Evolutionary conservation across 306 rosid genomes (phyloP).

Genomic region (Citrullus colocynthis): DNA sequence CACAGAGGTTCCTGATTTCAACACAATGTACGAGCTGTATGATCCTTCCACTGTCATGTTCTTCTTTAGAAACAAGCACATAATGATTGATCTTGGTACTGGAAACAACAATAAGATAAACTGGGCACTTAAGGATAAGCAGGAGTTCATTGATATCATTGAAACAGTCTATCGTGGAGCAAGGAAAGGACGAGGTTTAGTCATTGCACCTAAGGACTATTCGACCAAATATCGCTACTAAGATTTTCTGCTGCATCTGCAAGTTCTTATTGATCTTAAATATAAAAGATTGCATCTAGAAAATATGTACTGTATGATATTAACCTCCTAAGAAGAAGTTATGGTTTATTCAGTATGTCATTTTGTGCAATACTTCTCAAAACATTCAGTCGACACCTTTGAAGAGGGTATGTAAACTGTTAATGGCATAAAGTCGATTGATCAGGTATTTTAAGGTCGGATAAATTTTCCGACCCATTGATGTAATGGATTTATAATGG

Average conservation of each 20-base stretch:
- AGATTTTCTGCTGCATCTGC: not conserved
- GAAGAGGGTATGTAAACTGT: not conserved
- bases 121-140: constrained; percentile 97
- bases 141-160: constrained; percentile 78
- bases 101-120: constrained; percentile 99
- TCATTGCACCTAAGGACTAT: constrained; percentile 91
- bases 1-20: constrained; percentile 93
- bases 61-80: constrained; percentile 94
- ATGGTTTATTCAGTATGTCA: not conserved
- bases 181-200: constrained; percentile 84
- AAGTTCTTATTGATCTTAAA: not conserved
- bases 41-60: constrained; percentile 92
- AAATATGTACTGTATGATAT: not conserved
- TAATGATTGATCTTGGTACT: constrained; percentile 95
- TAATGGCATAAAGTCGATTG: not conserved
- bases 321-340: not conserved
- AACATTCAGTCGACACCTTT: too few relatives aligned
- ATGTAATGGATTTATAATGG: not conserved
- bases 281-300: not conserved
- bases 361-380: too few relatives aligned
- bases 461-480: not conserved
- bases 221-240: constrained; percentile 95
- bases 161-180: constrained; percentile 89
- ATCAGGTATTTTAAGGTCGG: too few relatives aligned
- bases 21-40: constrained; percentile 89